Base-by-base conservation (phyloP, 2,329 filamentous ascomycete species). In the Corinectria fuckeliana region DNA sequence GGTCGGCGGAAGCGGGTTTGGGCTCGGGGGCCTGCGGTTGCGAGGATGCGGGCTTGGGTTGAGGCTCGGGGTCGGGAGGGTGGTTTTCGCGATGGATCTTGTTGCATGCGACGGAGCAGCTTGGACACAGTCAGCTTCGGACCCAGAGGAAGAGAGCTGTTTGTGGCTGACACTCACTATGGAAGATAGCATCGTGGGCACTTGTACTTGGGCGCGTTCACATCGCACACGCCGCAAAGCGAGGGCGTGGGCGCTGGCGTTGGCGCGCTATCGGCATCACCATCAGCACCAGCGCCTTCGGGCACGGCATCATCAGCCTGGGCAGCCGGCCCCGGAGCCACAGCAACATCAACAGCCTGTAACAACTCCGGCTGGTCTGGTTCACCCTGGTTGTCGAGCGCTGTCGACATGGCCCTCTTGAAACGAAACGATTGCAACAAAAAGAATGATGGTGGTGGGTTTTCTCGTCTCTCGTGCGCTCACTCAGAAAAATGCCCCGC, bases 41-140 rank as follows among this genome's bases (percentile, higher is more conserved):
- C 20, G 42, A 25, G 44, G 59, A 56, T 28, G 59, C 41, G 30
- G 65, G 71, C 21, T 62, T 54, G 32, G 70, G 66, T 28, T 68
- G 59, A 28, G 72, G 72, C 44, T 74, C 72, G 11, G 73, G 71
- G 38, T 81, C 74, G 53, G 76, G 74, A 4, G 81, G 81, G 65
- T 84, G 80, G 53, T 79, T 81, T 41, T 81, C 78, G 36, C 79
- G 80, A 69, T 86, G 84, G 45, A 75, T 66, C 64, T 79, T 84
- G 60, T 80, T 85, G 72, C 86, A 89, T 18, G 78, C 70, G 38
- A 88, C 79, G 1, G 85, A 88, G 69, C 86, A 89, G 68, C 85
- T 87, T 64, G 30, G 49, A 18, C n/a, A 36, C 18, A 18, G 30
- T 50, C 10, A 69, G 38, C 3, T 38, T n/a, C 16, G 21, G 25